Conservation (phyloP, 2,329 filamentous ascomycete species). For the Exophiala spinifera region DNA sequence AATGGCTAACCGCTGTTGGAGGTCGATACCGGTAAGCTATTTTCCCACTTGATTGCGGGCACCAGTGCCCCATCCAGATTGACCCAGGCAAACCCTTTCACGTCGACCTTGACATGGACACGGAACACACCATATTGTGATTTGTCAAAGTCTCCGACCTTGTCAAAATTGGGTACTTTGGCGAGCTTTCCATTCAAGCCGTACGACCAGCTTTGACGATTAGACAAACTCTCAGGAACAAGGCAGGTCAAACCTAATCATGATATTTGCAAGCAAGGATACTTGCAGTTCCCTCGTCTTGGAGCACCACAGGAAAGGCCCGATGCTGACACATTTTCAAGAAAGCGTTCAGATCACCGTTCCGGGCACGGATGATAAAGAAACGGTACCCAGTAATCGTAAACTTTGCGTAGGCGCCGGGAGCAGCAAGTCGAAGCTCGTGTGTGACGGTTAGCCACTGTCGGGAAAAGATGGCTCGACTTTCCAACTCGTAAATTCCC, state of each 20-base stretch:
- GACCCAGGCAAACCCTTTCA: constrained; percentile 27
- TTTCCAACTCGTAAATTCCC: constrained; percentile 50
- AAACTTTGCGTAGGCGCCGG: constrained; percentile 40
- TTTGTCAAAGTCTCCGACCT: constrained; percentile 57
- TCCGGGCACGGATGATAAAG: constrained; percentile 50
- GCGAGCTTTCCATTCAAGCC: constrained; percentile 56
- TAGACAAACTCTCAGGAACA: too few relatives aligned
- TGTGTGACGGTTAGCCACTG: constrained; percentile 45
- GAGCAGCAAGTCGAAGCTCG: constrained; percentile 46
- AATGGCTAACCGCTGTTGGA: constrained; percentile 42
- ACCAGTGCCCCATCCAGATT: constrained; percentile 22
- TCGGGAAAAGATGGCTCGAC: constrained; percentile 50
- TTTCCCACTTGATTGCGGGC: constrained; percentile 23
- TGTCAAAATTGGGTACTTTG: constrained; percentile 59
- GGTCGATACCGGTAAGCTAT: constrained; percentile 34
- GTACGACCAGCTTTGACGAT: constrained; percentile 65
- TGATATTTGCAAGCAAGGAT: constrained; percentile 62
- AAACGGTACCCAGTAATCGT: constrained; percentile 51
- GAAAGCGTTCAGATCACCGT: constrained; percentile 56
- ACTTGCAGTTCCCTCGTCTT: constrained; percentile 23
- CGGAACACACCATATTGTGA: constrained; percentile 53
- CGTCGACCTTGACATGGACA: constrained; percentile 25
- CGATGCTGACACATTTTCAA: constrained; percentile 63
- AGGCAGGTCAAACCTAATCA: too few relatives aligned
- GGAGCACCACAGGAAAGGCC: constrained; percentile 53